A percentile compares a stretch with the other conserved stretches of the same genome.
Conservation (phyloP, 2,329 filamentous ascomycete species). For the Fusarium neocosmosporiellum region DNA sequence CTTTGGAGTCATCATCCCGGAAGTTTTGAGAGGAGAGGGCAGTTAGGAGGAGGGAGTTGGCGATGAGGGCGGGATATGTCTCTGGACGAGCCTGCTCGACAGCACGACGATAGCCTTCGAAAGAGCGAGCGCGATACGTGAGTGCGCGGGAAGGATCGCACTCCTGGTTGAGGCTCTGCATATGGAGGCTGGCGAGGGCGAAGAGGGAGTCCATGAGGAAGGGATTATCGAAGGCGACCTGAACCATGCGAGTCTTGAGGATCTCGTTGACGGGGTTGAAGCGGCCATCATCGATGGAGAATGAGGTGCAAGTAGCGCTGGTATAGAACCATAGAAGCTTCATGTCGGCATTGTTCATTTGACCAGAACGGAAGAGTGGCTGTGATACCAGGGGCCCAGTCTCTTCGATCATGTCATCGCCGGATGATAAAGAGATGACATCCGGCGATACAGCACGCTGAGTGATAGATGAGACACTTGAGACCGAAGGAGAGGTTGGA, state of each 20-base stretch:
- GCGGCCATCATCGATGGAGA: conserved; percentile 54
- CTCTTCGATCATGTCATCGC: conserved; percentile 22
- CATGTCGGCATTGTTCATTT: conserved; percentile 59
- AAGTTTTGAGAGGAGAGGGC: conserved; percentile 63
- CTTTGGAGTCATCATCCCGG: conserved; percentile 56
- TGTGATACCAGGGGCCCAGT: conserved; percentile 32
- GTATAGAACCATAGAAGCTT: conserved; percentile 68
- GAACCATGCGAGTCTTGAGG: conserved; percentile 59
- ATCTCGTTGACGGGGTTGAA: conserved; percentile 53
- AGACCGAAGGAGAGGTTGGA: conserved; percentile 1
- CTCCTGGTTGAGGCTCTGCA: conserved; percentile 54
- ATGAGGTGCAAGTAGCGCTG: conserved; percentile 57
- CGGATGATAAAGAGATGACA: conserved; percentile 11
- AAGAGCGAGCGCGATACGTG: conserved; percentile 60
- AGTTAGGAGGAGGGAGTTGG: conserved; percentile 63
- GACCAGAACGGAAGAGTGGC: conserved; percentile 46
- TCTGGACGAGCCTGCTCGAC: conserved; percentile 58
- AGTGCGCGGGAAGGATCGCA: conserved; percentile 54
- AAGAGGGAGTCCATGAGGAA: conserved; percentile 68
- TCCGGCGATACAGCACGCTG: conserved; percentile 14
- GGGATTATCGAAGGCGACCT: conserved; percentile 62
- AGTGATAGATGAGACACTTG: not conserved
- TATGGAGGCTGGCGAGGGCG: conserved; percentile 62
- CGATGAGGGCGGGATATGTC: conserved; percentile 62
- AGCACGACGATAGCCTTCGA: conserved; percentile 63